Evolutionary conservation across 495 filamentous ascomycete genomes (phyloP).

Genomic region (Talaromyces trachyspermus): DNA sequence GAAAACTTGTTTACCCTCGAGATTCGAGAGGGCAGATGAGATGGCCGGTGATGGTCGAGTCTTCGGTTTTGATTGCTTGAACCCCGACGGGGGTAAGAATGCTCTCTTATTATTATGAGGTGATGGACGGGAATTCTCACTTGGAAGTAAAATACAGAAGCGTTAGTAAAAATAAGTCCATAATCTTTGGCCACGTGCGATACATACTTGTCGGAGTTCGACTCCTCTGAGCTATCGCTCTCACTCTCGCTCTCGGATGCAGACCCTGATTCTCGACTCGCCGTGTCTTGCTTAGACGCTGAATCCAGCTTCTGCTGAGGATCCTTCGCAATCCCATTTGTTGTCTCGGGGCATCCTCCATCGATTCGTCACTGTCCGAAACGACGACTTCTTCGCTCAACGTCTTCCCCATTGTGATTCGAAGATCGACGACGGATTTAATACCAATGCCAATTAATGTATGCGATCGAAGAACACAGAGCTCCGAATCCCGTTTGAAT

Average conservation of each 20-base stretch:
- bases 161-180: no score
- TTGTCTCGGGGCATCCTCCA: slow-evolving; percentile 3
- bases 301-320: no score
- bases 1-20: slow-evolving; percentile 37
- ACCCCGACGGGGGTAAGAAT: slow-evolving; percentile 36
- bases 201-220: slow-evolving; percentile 8
- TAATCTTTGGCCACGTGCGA: no score
- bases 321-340: background rate
- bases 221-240: slow-evolving; percentile 18
- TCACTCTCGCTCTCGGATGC: slow-evolving; percentile 30
- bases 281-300: slow-evolving; percentile 10
- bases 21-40: slow-evolving; percentile 31
- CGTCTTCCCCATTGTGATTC: slow-evolving; percentile 8
- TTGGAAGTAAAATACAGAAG: background rate
- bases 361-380: slow-evolving; percentile 7
- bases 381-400: slow-evolving; percentile 7
- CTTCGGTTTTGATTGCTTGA: slow-evolving; percentile 32
- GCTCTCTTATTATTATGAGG: slow-evolving; percentile 26
- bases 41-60: slow-evolving; percentile 25
- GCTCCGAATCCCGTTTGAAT: no score
- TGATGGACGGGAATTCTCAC: slow-evolving; percentile 8
- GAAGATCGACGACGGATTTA: background rate
- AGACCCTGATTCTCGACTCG: slow-evolving; percentile 22
- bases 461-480: no score
- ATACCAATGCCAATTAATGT: no score